These are phyloP conservation scores for Dendrocalamus latiflorus DNA, from an alignment of 202 grass and related monocot species.

Conservation along the genomic window DNA sequence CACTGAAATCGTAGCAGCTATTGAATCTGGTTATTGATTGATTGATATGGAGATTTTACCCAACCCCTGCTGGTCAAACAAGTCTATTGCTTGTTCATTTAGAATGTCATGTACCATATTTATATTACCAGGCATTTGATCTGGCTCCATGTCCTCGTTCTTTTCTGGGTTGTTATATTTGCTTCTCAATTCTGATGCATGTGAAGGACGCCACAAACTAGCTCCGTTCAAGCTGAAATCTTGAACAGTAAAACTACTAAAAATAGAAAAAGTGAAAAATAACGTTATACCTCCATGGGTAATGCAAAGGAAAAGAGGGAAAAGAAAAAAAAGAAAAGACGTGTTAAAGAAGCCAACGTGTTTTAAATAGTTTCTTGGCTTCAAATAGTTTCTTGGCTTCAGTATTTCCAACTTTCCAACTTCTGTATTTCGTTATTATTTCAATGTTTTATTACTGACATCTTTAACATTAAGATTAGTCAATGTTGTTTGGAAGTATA, in stretches of 20 bases:
- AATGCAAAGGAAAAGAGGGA: too few species aligned
- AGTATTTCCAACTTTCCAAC: background rate
- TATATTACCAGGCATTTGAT: background rate
- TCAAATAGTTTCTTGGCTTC: too few species aligned
- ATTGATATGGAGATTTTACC: background rate
- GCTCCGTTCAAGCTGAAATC: too few species aligned
- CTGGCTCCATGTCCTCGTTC: background rate
- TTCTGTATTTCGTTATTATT: background rate
- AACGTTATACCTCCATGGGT: too few species aligned
- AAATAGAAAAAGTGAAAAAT: too few species aligned
- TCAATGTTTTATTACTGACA: background rate
- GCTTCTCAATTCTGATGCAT: background rate
- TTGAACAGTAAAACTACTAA: too few species aligned
- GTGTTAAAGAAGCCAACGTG: too few species aligned
- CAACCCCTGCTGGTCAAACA: background rate
- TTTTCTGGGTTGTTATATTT: background rate
- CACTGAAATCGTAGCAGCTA: conserved; percentile 19
- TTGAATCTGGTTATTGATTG: background rate
- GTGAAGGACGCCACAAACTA: background rate
- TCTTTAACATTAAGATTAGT: background rate
- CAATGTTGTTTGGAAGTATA: background rate
- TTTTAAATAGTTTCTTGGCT: too few species aligned
- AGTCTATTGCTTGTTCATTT: background rate
- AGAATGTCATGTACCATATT: background rate
- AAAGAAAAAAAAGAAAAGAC: too few species aligned